Evolutionary conservation across 2,329 filamentous ascomycete species (phyloP).

Genomic region (Endoconidiophora polonica): DNA sequence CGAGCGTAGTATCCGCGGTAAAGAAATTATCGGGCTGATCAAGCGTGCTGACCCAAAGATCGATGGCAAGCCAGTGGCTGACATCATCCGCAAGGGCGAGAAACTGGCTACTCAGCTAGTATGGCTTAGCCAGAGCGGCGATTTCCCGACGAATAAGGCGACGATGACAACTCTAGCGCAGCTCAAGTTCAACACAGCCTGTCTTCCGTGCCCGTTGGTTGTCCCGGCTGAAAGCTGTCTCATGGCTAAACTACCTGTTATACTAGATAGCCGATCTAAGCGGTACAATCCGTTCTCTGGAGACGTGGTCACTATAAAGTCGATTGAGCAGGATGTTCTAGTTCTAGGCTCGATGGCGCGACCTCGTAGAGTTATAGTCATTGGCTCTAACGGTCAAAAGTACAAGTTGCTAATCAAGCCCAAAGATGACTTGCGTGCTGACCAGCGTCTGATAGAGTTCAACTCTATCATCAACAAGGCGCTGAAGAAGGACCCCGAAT

Average conservation of each 20-base stretch:
- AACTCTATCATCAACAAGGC: conserved; percentile 96
- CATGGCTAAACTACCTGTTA: conserved; percentile 62
- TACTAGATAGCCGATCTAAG: conserved; percentile 47
- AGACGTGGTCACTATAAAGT: conserved; percentile 67
- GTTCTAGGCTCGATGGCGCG: conserved; percentile 85
- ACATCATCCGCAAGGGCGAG: conserved; percentile 61
- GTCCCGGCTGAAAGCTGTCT: conserved; percentile 78
- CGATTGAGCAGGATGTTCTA: conserved; percentile 73
- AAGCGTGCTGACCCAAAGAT: conserved; percentile 16
- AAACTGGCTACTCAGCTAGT: conserved; percentile 71
- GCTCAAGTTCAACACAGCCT: conserved; percentile 69
- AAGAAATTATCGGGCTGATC: conserved; percentile 31
- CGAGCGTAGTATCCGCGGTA: conserved; percentile 23
- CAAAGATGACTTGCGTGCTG: conserved; percentile 92
- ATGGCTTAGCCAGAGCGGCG: conserved; percentile 59
- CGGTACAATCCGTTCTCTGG: conserved; percentile 76
- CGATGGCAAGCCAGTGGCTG: conserved; percentile 23
- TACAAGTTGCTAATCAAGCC: conserved; percentile 94
- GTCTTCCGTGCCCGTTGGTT: conserved; percentile 67
- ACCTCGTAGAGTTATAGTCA: conserved; percentile 73
- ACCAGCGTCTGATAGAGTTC: conserved; percentile 98
- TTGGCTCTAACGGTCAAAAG: conserved; percentile 71
- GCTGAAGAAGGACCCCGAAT: conserved; percentile 78
- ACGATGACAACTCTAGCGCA: conserved; percentile 56
- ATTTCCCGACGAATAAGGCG: conserved; percentile 50